Percentiles rank a stretch among this genome's conserved stretches.
These are phyloP conservation scores for Wolfiporia cocos DNA, from an alignment of 1,284 basidiomycete genomes.

Conservation along the genomic window DNA sequence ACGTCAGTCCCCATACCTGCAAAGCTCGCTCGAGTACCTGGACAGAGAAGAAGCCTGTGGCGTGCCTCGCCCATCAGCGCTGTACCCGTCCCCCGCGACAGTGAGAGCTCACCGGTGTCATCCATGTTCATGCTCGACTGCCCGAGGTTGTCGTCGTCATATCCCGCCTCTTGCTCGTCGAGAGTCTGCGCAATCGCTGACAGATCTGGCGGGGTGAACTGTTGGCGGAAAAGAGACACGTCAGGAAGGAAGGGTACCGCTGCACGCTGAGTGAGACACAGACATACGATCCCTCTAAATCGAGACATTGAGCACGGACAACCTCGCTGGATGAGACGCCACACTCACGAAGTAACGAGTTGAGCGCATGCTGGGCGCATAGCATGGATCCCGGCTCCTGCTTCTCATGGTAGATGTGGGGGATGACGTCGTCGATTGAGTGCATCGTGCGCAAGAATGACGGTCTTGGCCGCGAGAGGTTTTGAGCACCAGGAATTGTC, in stretches of 20 bases:
- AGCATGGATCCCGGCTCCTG: slow-evolving; percentile 76
- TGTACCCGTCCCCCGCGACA: slow-evolving; percentile 4
- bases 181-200: slow-evolving; percentile 72
- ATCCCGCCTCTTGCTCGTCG: slow-evolving; percentile 41
- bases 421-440: slow-evolving; percentile 45
- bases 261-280: not conserved
- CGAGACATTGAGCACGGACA: too few relatives aligned
- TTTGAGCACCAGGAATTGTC: not conserved
- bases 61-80: not conserved
- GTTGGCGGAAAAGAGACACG: too few relatives aligned
- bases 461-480: not conserved
- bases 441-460: slow-evolving; percentile 36
- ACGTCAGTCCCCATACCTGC: slow-evolving; percentile 80
- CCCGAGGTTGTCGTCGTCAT: slow-evolving; percentile 34
- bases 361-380: slow-evolving; percentile 83
- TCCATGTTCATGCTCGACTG: slow-evolving; percentile 77
- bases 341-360: slow-evolving; percentile 72
- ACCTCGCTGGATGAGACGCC: too few relatives aligned
- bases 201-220: slow-evolving; percentile 86
- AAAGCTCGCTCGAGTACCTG: slow-evolving; percentile 80
- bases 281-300: slow-evolving; percentile 66
- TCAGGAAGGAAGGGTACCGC: too few relatives aligned
- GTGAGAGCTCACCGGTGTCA: slow-evolving; percentile 58
- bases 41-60: slow-evolving; percentile 78
- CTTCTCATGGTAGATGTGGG: slow-evolving; percentile 68